phyloP scores from a whole-genome alignment of 2,329 filamentous ascomycete genomes.

The Aureobasidium sp. region DNA sequence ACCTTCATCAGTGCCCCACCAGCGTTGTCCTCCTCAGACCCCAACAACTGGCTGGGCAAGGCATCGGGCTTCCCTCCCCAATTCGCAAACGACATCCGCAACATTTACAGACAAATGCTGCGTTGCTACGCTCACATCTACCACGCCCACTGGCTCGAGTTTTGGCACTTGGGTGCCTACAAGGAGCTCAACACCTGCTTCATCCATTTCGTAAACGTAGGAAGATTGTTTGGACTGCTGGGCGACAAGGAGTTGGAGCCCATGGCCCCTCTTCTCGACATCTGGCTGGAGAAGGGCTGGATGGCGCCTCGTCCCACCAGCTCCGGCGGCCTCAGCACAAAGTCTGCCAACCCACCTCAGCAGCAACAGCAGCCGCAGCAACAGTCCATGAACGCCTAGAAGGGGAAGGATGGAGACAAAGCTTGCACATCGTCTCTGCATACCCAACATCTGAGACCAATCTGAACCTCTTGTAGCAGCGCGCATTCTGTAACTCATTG shows the following conservation, averaged over 20 bases:
- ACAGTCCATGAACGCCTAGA: background rate
- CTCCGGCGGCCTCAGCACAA: slow-evolving; percentile 13
- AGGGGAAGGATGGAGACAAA: background rate
- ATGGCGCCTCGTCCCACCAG: slow-evolving; percentile 49
- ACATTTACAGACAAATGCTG: slow-evolving; percentile 50
- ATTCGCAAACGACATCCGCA: slow-evolving; percentile 69
- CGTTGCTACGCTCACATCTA: slow-evolving; percentile 49
- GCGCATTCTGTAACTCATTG: background rate
- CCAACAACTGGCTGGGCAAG: slow-evolving; percentile 78
- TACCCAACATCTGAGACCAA: background rate
- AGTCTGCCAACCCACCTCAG: background rate
- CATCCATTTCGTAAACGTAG: slow-evolving; percentile 51
- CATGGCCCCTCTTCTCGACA: slow-evolving; percentile 88
- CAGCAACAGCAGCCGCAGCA: background rate
- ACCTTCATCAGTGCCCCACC: slow-evolving; percentile 58
- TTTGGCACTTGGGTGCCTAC: slow-evolving; percentile 43
- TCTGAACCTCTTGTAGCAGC: slow-evolving; percentile 2
- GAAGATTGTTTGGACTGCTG: slow-evolving; percentile 71
- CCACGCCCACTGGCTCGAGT: slow-evolving; percentile 46
- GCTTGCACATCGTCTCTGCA: background rate
- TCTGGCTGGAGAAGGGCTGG: slow-evolving; percentile 84
- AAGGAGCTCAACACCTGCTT: slow-evolving; percentile 49
- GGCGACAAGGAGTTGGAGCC: slow-evolving; percentile 87
- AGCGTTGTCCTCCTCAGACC: slow-evolving; percentile 49
- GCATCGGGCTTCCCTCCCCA: slow-evolving; percentile 60